These are phyloP conservation scores for Brasenia schreberi DNA, from an alignment of 164 flowering plant species.

Conservation along the genomic window DNA sequence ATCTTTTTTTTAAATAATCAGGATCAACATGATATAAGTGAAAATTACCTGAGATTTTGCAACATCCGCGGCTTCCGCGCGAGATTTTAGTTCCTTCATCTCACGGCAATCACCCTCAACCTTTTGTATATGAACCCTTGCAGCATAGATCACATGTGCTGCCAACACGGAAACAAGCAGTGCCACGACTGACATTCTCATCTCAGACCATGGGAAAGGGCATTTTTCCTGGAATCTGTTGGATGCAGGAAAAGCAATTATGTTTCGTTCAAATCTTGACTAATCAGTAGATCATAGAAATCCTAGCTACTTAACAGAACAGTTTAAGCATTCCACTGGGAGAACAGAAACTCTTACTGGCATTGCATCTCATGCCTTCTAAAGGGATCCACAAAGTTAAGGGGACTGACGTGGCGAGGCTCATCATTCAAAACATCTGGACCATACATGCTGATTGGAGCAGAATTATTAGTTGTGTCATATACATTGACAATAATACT, in stretches of 20 bases:
- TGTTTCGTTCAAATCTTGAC: no score
- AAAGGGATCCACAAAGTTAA: conserved; percentile 24
- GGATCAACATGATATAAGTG: background rate
- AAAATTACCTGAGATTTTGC: conserved; percentile 65
- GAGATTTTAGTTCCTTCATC: conserved; percentile 73
- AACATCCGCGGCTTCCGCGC: conserved; percentile 86
- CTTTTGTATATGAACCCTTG: conserved; percentile 60
- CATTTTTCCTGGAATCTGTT: conserved; percentile 72
- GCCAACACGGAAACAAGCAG: conserved; percentile 63
- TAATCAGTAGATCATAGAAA: no score
- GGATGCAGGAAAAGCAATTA: background rate
- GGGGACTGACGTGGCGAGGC: conserved; percentile 44
- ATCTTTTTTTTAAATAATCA: no score
- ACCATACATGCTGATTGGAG: conserved; percentile 46
- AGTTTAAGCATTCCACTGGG: conserved; percentile 54
- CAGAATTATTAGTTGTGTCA: conserved; percentile 46
- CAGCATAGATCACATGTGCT: conserved; percentile 62
- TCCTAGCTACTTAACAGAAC: conserved; percentile 25
- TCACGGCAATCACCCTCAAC: conserved; percentile 69
- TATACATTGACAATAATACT: conserved; percentile 13
- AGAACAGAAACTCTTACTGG: conserved; percentile 45
- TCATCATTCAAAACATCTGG: conserved; percentile 29
- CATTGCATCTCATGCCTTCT: conserved; percentile 33
- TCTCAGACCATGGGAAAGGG: conserved; percentile 67
- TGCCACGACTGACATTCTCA: conserved; percentile 43